phyloP scores from a whole-genome alignment of 75 land plant species.

The Selaginella moellendorffii region DNA sequence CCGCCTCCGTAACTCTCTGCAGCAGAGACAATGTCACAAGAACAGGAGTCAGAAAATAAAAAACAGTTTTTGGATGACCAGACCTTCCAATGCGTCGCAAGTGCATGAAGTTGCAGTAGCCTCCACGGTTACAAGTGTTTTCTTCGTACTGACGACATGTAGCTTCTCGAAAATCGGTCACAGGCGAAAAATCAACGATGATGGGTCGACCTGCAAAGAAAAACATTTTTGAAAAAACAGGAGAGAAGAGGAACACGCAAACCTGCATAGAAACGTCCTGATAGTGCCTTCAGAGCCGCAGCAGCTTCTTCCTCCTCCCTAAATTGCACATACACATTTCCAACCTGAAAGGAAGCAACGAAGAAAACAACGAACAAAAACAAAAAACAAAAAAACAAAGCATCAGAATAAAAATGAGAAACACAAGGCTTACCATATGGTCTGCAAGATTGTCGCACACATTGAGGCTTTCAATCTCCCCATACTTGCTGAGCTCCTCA shows the following conservation, averaged over 20 bases:
- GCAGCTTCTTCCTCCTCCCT: conserved; percentile 64
- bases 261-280: conserved; percentile 68
- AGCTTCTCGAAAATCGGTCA: conserved; percentile 70
- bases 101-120: conserved; percentile 81
- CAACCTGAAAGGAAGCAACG: conserved; percentile 27
- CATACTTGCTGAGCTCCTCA: conserved; percentile 74
- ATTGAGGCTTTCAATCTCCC: conserved; percentile 61
- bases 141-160: conserved; percentile 72
- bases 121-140: conserved; percentile 69
- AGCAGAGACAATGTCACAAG: not conserved
- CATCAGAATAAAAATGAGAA: too few species aligned
- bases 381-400: not conserved
- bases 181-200: conserved; percentile 60
- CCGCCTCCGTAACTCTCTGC: conserved; percentile 46
- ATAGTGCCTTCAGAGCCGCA: conserved; percentile 34
- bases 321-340: conserved; percentile 79
- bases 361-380: not conserved
- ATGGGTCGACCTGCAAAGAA: conserved; percentile 47
- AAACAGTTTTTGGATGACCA: not conserved
- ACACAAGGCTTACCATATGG: conserved; percentile 79
- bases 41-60: not conserved
- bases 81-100: conserved; percentile 46
- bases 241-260: not conserved
- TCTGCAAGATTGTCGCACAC: conserved; percentile 75
- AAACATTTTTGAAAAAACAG: not conserved